A percentile compares a stretch with the other conserved stretches of the same genome.
phyloP scores from a whole-genome alignment of 2,329 filamentous ascomycete genomes.

The Paradendryphiella salina region DNA sequence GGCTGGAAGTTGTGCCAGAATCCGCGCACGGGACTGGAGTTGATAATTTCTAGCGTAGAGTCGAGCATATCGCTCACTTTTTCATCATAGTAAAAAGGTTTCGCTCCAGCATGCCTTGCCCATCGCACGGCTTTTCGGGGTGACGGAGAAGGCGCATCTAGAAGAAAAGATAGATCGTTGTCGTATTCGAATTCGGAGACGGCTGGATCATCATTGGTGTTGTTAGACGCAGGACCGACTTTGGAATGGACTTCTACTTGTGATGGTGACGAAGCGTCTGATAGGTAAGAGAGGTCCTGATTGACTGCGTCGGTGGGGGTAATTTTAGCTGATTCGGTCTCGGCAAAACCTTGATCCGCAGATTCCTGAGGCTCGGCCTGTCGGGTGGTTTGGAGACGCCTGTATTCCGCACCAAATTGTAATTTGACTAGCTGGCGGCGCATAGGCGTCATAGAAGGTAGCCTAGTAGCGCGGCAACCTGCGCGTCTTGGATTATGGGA shows the following conservation, averaged over 20 bases:
- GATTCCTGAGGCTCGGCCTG: conserved; percentile 2
- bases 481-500: background rate
- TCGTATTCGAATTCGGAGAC: conserved; percentile 13
- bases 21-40: conserved; percentile 14
- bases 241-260: background rate
- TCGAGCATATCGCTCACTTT: conserved; percentile 30
- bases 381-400: conserved; percentile 1
- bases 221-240: background rate
- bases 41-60: conserved; percentile 25
- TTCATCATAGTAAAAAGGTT: conserved; percentile 27
- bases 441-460: conserved; percentile 12
- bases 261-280: conserved; percentile 5
- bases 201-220: background rate
- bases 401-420: conserved; percentile 12
- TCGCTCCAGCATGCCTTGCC: conserved; percentile 15
- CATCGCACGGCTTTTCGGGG: conserved; percentile 20
- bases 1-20: conserved; percentile 11
- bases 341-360: conserved; percentile 11
- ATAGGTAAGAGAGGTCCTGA: conserved; percentile 14
- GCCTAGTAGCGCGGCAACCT: background rate
- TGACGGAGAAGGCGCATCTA: conserved; percentile 15
- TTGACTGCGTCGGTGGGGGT: conserved; percentile 9
- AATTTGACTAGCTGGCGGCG: conserved; percentile 16
- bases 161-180: conserved; percentile 23
- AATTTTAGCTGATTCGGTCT: conserved; percentile 4